A percentile compares a stretch with the other conserved stretches of the same genome.
Conservation (phyloP, 192 early-diverging fungal species). For the Thoreauomyces humboldtii region DNA sequence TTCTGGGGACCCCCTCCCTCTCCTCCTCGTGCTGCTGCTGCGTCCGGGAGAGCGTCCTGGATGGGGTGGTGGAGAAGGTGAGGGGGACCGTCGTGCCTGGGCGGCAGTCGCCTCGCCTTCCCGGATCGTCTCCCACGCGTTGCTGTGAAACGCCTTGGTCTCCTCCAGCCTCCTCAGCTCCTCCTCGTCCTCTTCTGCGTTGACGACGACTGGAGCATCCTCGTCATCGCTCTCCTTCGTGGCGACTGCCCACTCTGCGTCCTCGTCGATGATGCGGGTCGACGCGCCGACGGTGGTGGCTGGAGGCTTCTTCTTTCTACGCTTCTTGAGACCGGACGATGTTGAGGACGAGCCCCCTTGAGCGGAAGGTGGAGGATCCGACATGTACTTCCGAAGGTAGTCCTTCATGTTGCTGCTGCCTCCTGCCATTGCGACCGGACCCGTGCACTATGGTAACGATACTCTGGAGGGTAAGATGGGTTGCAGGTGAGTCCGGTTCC, state of each 20-base stretch:
- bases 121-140: constrained; percentile 34
- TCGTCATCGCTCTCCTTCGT: constrained; percentile 29
- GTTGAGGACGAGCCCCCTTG: constrained; percentile 4
- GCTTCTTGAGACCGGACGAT: constrained; percentile 11
- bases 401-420: too few species aligned
- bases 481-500: too few species aligned
- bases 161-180: not conserved
- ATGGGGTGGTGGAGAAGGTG: constrained; percentile 21
- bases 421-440: too few species aligned
- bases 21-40: too few species aligned
- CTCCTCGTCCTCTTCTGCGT: constrained; percentile 10
- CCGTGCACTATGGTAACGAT: too few species aligned
- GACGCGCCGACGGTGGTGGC: not conserved
- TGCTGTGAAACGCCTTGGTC: constrained; percentile 22
- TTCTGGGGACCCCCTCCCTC: constrained; percentile 23
- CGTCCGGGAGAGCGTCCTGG: not conserved
- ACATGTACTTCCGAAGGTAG: constrained; percentile 29
- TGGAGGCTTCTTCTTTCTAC: constrained; percentile 23
- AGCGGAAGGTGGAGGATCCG: not conserved
- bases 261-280: constrained; percentile 33
- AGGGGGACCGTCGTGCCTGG: constrained; percentile 9
- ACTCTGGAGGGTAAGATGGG: too few species aligned
- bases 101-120: constrained; percentile 22
- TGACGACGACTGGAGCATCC: constrained; percentile 30
- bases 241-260: constrained; percentile 17